A percentile compares a stretch with the other conserved stretches of the same genome.
phyloP scores from a whole-genome alignment of 2,329 filamentous ascomycete genomes.

The Claviceps cyperi region DNA sequence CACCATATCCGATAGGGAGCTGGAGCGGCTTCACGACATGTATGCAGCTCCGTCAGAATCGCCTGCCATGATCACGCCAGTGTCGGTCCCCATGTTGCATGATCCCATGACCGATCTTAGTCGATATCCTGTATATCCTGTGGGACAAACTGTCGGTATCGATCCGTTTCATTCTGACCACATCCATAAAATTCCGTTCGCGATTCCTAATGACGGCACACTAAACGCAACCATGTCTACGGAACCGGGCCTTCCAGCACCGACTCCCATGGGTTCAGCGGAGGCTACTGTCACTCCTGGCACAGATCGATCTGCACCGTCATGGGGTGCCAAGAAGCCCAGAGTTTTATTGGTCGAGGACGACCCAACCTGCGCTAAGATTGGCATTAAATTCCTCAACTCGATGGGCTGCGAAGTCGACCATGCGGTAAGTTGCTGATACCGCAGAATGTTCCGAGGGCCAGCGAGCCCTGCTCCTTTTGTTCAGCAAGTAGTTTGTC shows the following conservation, averaged over 20 bases:
- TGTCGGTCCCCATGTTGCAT: slow-evolving; percentile 32
- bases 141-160: slow-evolving; percentile 80
- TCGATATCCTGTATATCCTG: slow-evolving; percentile 69
- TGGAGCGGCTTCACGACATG: slow-evolving; percentile 40
- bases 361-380: slow-evolving; percentile 51
- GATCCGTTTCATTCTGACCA: slow-evolving; percentile 91
- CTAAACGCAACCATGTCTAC: slow-evolving; percentile 21
- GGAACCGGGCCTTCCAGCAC: slow-evolving; percentile 13
- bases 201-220: slow-evolving; percentile 46
- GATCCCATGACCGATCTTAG: slow-evolving; percentile 40
- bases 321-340: slow-evolving; percentile 51
- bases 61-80: slow-evolving; percentile 26
- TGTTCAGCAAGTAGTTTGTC: neutral
- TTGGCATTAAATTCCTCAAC: slow-evolving; percentile 52
- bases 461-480: neutral
- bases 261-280: slow-evolving; percentile 9
- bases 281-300: slow-evolving; percentile 9
- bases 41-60: slow-evolving; percentile 41
- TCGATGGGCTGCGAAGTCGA: slow-evolving; percentile 54
- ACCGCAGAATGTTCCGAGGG: neutral
- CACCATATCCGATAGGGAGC: slow-evolving; percentile 36
- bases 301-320: slow-evolving; percentile 24
- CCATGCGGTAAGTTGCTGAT: slow-evolving; percentile 38
- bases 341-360: slow-evolving; percentile 85
- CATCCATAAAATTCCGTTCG: slow-evolving; percentile 84